phyloP scores from a whole-genome alignment of 2,329 filamentous ascomycete genomes.

The Xylaria sp. region DNA sequence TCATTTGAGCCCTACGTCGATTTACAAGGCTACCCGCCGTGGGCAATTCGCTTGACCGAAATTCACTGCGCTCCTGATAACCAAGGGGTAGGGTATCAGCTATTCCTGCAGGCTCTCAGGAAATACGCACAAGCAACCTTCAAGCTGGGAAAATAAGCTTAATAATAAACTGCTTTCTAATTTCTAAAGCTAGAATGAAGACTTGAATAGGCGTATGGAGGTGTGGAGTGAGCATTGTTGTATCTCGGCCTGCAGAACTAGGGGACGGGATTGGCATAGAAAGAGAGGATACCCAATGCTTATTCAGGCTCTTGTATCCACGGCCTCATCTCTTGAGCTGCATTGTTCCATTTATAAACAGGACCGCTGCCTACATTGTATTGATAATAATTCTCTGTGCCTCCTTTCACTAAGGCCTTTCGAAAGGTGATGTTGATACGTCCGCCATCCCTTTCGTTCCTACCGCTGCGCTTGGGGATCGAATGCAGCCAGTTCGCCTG shows the following conservation, averaged over 20 bases:
- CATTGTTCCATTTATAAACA: constrained; percentile 74
- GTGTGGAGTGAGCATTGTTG: constrained; percentile 16
- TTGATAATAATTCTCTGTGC: constrained; percentile 84
- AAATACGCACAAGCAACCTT: constrained; percentile 90
- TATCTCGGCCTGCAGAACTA: constrained; percentile 5
- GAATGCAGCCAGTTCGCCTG: constrained; percentile 82
- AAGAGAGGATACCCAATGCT: constrained; percentile 37
- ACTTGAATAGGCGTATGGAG: constrained; percentile 1
- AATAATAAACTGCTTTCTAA: constrained; percentile 3
- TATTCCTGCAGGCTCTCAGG: constrained; percentile 86
- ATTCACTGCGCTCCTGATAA: constrained; percentile 85
- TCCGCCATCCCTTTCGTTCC: constrained; percentile 69
- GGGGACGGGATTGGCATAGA: constrained; percentile 17
- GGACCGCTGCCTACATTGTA: constrained; percentile 81
- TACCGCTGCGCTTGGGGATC: constrained; percentile 77
- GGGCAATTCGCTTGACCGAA: constrained; percentile 94
- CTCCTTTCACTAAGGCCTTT: constrained; percentile 73
- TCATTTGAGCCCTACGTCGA: constrained; percentile 86
- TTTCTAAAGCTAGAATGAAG: constrained; percentile 7
- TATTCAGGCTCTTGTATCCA: constrained; percentile 45
- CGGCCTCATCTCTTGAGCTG: constrained; percentile 59
- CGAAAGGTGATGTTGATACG: constrained; percentile 83
- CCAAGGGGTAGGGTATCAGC: constrained; percentile 88
- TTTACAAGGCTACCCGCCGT: constrained; percentile 92
- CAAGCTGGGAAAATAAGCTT: constrained; percentile 73